Evolutionary conservation across 2,329 filamentous ascomycete species (phyloP), one percentile per base, ranked within the genome.

Genomic region (Boeremia exigua): DNA sequence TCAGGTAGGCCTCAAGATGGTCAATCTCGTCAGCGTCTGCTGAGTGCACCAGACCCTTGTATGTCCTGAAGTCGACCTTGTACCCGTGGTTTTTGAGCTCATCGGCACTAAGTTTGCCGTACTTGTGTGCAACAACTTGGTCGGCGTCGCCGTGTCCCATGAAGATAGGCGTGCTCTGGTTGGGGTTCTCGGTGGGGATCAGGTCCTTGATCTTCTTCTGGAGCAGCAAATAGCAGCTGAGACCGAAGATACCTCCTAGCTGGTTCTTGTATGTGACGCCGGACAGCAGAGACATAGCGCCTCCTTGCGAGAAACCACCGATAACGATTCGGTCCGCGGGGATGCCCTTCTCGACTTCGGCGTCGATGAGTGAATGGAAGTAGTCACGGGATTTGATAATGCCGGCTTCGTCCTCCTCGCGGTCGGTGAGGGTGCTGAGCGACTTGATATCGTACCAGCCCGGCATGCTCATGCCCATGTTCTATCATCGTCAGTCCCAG

Each of bases 141-240:
- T 99, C 94, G 0, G 78, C 78, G 58, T 88, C 84, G n/a, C 95
- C 95, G 67, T 98, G 95, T 11, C 85, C 92, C 87, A 97, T 89
- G 76, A 95, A 91, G 60, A 98, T 87, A 1, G 90, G 90, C 1
- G 92, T 96, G 36, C 89, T 81, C 75, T 88, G 86, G 75, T 92
- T 92, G 51, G 83, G 80, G 63, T 79, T 84, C 25, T 71, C 69
- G 7, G 63, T 64, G 2, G 74, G 74, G 9, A 77, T 68, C 66
- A 76, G 58, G 23, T 74, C 81, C 70, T 83, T 81, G 62, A 91
- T 75, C 70, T 88, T 89, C 59, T 84, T 79, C 60, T 85, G 82
- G 42, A 97, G 80, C 17, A 92, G 82, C 64, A 97, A 78, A 77
- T 96, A 98, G 67, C 86, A 89, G 11, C 90, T 95, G 59, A 98